Conservation (phyloP, 2,329 filamentous ascomycete genomes). For the Neurospora sp. region DNA sequence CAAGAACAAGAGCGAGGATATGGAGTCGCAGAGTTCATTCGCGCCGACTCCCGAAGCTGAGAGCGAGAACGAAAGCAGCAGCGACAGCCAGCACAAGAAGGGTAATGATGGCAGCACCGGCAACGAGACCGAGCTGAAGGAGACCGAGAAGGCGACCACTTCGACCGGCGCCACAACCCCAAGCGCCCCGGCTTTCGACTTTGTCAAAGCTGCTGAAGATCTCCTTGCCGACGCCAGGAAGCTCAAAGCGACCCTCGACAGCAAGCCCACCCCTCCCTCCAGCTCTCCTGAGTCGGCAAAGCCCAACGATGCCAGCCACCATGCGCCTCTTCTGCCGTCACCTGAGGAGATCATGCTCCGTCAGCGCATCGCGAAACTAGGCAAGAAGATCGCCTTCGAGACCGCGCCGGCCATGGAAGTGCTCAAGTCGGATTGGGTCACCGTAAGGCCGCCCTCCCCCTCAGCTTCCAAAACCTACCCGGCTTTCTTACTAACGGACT, state of each 20-base stretch:
- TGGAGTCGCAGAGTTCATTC: background rate
- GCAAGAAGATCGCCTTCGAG: conserved; percentile 13
- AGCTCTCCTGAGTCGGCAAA: background rate
- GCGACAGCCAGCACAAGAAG: background rate
- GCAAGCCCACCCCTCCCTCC: background rate
- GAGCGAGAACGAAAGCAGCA: background rate
- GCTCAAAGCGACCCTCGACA: background rate
- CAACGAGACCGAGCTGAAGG: background rate
- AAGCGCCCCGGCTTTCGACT: conserved; percentile 3
- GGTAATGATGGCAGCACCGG: background rate
- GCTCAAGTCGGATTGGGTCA: conserved; percentile 14
- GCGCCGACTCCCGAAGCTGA: background rate
- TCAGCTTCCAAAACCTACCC: no score
- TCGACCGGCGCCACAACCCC: background rate
- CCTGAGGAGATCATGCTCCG: conserved; percentile 4
- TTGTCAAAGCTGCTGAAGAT: conserved; percentile 12
- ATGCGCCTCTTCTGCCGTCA: background rate
- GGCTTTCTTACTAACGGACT: background rate
- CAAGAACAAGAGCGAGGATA: background rate
- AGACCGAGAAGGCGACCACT: background rate
- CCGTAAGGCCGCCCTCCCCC: conserved; percentile 3
- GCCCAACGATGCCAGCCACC: background rate
- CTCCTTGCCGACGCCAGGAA: conserved; percentile 12
- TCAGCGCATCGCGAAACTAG: conserved; percentile 8
- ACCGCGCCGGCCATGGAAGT: conserved; percentile 9